Conservation (phyloP, 129 eudicot genomes). For the Artemisia argyi region DNA sequence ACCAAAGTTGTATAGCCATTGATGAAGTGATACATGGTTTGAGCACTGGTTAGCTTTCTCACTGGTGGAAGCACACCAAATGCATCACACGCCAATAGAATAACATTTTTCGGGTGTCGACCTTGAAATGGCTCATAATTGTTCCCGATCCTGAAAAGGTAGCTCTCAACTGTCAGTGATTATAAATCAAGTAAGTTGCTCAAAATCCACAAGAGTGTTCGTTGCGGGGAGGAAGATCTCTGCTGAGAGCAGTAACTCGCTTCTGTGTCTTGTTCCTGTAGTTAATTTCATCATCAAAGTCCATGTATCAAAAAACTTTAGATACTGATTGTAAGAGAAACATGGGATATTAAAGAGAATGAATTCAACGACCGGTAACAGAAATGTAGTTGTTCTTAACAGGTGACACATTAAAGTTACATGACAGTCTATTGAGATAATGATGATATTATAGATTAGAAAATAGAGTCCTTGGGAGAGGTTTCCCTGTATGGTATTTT, state of each 20-base stretch:
- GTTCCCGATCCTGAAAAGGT: too few relatives aligned
- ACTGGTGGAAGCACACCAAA: slow-evolving; percentile 99
- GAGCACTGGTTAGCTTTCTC: slow-evolving; percentile 90
- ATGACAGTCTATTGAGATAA: too few relatives aligned
- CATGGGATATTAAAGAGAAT: neutral
- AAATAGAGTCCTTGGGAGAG: too few relatives aligned
- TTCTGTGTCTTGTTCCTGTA: slow-evolving; percentile 92
- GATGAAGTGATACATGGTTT: slow-evolving; percentile 97
- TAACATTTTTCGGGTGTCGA: slow-evolving; percentile 93
- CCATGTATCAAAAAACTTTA: slow-evolving; percentile 15
- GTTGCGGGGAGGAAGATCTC: slow-evolving; percentile 86
- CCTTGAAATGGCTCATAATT: slow-evolving; percentile 56
- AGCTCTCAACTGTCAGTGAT: too few relatives aligned
- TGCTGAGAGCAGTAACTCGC: slow-evolving; percentile 83
- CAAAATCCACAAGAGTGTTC: slow-evolving; percentile 87
- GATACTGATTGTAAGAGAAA: slow-evolving; percentile 1
- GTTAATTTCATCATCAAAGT: slow-evolving; percentile 18
- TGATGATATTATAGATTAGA: too few relatives aligned
- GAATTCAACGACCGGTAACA: neutral
- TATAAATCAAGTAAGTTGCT: slow-evolving; percentile 39
- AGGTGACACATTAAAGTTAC: too few relatives aligned
- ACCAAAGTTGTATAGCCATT: slow-evolving; percentile 97
- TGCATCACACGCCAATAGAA: slow-evolving; percentile 90
- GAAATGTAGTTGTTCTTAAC: neutral
- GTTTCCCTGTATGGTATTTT: too few relatives aligned